Percentiles rank a stretch among this genome's conserved stretches.
These are phyloP conservation scores for Aspergillus novoparasiticus DNA, from an alignment of 2,329 filamentous ascomycete genomes.

Conservation along the genomic window DNA sequence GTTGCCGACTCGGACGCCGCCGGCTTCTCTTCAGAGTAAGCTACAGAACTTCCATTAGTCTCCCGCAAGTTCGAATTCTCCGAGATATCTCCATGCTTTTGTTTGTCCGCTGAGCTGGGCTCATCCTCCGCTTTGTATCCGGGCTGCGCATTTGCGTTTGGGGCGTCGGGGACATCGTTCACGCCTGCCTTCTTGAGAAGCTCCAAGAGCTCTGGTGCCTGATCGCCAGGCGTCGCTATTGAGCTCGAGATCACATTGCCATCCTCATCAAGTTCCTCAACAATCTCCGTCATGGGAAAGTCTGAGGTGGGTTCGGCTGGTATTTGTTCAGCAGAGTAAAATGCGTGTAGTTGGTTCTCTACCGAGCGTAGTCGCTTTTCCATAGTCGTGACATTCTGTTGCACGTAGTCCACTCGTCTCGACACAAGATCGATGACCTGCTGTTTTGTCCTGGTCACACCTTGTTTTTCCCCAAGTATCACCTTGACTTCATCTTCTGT, in stretches of 20 bases:
- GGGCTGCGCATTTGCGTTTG: slow-evolving; percentile 14
- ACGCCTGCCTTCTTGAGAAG: slow-evolving; percentile 77
- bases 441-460: slow-evolving; percentile 53
- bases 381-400: slow-evolving; percentile 74
- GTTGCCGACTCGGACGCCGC: slow-evolving; percentile 23
- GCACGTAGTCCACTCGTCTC: slow-evolving; percentile 85
- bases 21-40: slow-evolving; percentile 7
- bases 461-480: slow-evolving; percentile 51
- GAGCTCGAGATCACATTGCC: slow-evolving; percentile 76
- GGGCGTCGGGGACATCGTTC: slow-evolving; percentile 46
- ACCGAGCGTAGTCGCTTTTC: slow-evolving; percentile 70
- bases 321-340: slow-evolving; percentile 62
- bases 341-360: slow-evolving; percentile 67
- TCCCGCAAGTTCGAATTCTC: slow-evolving; percentile 6
- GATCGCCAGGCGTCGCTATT: slow-evolving; percentile 67
- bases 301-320: slow-evolving; percentile 65
- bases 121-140: slow-evolving; percentile 18
- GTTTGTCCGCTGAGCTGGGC: neutral
- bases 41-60: slow-evolving; percentile 7
- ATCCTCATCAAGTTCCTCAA: slow-evolving; percentile 88
- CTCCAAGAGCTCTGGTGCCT: slow-evolving; percentile 69
- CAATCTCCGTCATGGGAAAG: slow-evolving; percentile 83
- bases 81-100: neutral
- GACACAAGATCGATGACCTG: slow-evolving; percentile 70
- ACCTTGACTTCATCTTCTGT: slow-evolving; percentile 57